Percentiles rank a stretch among this genome's conserved stretches.
Conservation (phyloP, 305 asterid species). For the Fraxinus paxiana region DNA sequence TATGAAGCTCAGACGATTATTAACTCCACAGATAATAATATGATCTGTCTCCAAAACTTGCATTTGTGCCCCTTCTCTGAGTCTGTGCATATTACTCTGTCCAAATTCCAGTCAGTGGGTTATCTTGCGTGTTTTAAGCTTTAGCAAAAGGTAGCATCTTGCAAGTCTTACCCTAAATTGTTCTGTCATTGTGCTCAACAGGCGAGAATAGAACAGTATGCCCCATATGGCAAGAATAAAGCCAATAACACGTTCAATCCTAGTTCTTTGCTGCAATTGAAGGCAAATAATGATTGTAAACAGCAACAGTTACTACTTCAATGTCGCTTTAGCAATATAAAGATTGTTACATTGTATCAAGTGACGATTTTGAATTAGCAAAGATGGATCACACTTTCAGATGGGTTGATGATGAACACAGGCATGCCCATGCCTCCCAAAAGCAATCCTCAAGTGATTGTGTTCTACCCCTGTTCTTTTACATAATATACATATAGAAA, state of each 20-base stretch:
- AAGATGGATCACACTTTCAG: constrained; percentile 65
- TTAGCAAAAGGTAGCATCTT: constrained; percentile 23
- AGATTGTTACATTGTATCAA: constrained; percentile 31
- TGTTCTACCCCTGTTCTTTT: constrained; percentile 57
- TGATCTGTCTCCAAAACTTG: constrained; percentile 93
- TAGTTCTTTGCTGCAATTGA: constrained; percentile 88
- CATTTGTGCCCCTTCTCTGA: constrained; percentile 95
- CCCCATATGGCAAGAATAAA: constrained; percentile 98
- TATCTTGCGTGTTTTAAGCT: constrained; percentile 25
- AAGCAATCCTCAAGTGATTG: constrained; percentile 92
- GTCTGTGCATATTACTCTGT: constrained; percentile 82
- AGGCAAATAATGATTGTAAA: constrained; percentile 25
- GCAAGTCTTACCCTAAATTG: constrained; percentile 74
- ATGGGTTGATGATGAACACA: constrained; percentile 95
- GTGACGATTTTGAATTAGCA: constrained; percentile 33
- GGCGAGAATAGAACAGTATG: constrained; percentile 84
- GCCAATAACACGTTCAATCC: constrained; percentile 88
- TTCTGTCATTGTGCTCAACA: constrained; percentile 96
- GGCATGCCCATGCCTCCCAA: constrained; percentile 99
- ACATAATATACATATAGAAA: constrained; percentile 22
- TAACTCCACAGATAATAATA: constrained; percentile 84
- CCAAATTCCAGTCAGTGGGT: constrained; percentile 35
- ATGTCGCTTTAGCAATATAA: constrained; percentile 26
- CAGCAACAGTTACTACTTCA: constrained; percentile 23
- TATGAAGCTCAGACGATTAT: constrained; percentile 73